These are phyloP conservation scores for Saccharomycopsis oosterbeekiorum DNA, from an alignment of 805 yeast genomes.

Conservation along the genomic window DNA sequence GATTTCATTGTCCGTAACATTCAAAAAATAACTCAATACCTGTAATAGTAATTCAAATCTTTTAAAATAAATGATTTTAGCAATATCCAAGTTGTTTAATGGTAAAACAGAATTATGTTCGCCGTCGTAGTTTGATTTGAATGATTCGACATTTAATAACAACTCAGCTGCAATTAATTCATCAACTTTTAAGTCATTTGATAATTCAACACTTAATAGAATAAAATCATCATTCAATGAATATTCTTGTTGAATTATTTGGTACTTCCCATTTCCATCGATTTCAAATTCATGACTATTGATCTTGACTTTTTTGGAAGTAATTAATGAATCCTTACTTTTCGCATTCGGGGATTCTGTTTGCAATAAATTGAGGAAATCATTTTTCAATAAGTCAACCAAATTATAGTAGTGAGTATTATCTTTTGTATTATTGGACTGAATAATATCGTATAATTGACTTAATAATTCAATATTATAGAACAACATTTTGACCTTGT, in stretches of 20 bases:
- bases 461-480: background rate
- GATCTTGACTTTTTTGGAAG: constrained; percentile 2
- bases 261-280: background rate
- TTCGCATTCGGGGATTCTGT: constrained; percentile 1
- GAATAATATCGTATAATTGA: background rate
- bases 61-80: constrained; percentile 55
- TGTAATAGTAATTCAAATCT: constrained; percentile 69
- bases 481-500: background rate
- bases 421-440: background rate
- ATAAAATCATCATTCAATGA: constrained; percentile 59
- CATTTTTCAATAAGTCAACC: constrained; percentile 4
- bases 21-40: constrained; percentile 38
- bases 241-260: constrained; percentile 23
- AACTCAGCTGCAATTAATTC: constrained; percentile 69
- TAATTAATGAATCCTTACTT: constrained; percentile 4
- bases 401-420: background rate
- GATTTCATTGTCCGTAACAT: constrained; percentile 10
- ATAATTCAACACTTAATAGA: constrained; percentile 42
- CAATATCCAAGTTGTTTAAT: constrained; percentile 37
- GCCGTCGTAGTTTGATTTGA: constrained; percentile 16
- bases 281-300: background rate
- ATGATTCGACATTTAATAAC: constrained; percentile 37
- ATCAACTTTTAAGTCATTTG: constrained; percentile 65
- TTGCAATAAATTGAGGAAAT: constrained; percentile 4
- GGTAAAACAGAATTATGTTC: background rate